These are phyloP conservation scores for Exophiala dermatitidis DNA, from an alignment of 2,329 filamentous ascomycete species.

Conservation along the genomic window DNA sequence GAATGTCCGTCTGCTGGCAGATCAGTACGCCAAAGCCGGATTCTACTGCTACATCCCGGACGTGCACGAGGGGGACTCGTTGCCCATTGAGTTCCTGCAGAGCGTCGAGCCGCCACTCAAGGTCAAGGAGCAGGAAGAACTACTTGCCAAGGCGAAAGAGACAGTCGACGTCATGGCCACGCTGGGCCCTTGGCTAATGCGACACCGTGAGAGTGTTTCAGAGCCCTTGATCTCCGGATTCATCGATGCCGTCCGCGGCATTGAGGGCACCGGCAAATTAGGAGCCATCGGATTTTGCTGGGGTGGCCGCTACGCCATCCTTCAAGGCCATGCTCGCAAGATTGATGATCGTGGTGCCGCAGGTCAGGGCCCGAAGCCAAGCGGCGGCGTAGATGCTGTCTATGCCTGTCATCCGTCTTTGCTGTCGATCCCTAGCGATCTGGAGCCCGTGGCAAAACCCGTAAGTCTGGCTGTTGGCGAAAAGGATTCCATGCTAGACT, in stretches of 20 bases:
- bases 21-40: conserved; percentile 42
- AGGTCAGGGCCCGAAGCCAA: conserved; percentile 12
- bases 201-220: conserved; percentile 38
- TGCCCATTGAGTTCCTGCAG: conserved; percentile 37
- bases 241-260: conserved; percentile 35
- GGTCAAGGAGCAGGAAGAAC: conserved; percentile 32
- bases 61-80: conserved; percentile 34
- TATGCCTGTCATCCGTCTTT: conserved; percentile 39
- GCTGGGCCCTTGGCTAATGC: conserved; percentile 39
- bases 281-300: conserved; percentile 46
- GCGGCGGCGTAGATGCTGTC: conserved; percentile 36
- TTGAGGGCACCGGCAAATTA: conserved; percentile 35
- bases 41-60: conserved; percentile 43
- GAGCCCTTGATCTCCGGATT: conserved; percentile 41
- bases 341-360: neutral
- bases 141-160: conserved; percentile 37
- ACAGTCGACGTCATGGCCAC: conserved; percentile 38
- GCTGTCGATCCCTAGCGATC: conserved; percentile 38
- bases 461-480: conserved; percentile 38
- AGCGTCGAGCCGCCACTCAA: conserved; percentile 39
- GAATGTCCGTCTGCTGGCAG: conserved; percentile 42
- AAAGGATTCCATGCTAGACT: conserved; percentile 38
- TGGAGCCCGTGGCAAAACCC: conserved; percentile 36
- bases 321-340: conserved; percentile 28
- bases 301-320: conserved; percentile 38